Conservation (phyloP, 31 red algal genomes). For the Porphyra umbilicalis region DNA sequence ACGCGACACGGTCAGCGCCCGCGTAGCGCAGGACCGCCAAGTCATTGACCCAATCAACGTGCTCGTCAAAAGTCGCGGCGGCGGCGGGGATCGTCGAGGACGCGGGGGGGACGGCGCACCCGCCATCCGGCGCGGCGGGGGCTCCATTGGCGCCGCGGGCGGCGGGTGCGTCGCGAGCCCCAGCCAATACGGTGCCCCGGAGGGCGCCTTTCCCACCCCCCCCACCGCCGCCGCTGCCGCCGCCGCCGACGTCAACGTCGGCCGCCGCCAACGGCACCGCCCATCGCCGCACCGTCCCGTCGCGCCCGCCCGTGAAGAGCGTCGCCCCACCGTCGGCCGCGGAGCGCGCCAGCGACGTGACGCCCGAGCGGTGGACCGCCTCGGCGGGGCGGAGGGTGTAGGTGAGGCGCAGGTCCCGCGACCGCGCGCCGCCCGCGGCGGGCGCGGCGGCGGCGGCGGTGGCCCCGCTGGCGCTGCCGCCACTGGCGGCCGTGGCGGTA, state of each 20-base stretch:
- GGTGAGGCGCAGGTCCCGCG: slow-evolving; percentile 52
- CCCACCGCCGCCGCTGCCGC: background rate
- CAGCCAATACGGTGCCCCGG: background rate
- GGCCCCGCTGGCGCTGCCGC: background rate
- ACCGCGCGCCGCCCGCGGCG: slow-evolving; percentile 23
- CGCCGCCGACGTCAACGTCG: background rate
- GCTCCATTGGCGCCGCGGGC: slow-evolving; percentile 3
- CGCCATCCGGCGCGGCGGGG: background rate
- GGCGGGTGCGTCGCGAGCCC: too few species aligned
- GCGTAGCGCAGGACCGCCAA: slow-evolving; percentile 26
- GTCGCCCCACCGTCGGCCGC: slow-evolving; percentile 17
- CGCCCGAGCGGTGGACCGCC: slow-evolving; percentile 74
- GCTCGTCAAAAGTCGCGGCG: slow-evolving; percentile 62
- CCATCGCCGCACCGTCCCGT: slow-evolving; percentile 72
- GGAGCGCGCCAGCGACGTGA: slow-evolving; percentile 41
- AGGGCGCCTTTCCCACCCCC: too few species aligned
- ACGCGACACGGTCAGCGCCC: slow-evolving; percentile 52
- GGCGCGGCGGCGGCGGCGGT: slow-evolving; percentile 10
- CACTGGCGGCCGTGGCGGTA: background rate
- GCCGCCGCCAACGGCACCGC: slow-evolving; percentile 6
- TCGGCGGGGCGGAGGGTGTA: slow-evolving; percentile 72
- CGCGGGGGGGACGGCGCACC: background rate
- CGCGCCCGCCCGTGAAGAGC: slow-evolving; percentile 65
- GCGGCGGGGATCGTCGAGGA: background rate
- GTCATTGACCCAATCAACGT: slow-evolving; percentile 96